Percentiles rank a stretch among this genome's conserved stretches.
Conservation (phyloP, 2,329 filamentous ascomycete genomes). For the Xylariaceae sp. region DNA sequence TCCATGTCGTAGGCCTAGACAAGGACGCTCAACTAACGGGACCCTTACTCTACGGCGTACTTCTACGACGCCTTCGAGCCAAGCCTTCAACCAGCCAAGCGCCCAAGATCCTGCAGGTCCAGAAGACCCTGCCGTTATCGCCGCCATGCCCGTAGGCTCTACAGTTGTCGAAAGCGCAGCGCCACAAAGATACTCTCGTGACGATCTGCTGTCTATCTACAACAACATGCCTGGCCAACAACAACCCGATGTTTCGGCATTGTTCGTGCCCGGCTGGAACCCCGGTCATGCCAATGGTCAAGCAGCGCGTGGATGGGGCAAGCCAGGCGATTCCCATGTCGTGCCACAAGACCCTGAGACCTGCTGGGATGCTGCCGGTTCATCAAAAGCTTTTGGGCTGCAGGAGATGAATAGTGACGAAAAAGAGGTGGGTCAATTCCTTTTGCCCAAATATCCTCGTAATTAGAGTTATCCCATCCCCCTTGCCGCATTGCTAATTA, state of each 20-base stretch:
- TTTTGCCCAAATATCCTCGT: no score
- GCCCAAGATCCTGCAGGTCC: conserved; percentile 24
- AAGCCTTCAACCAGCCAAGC: conserved; percentile 39
- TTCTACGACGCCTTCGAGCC: conserved; percentile 50
- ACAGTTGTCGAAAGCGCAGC: conserved; percentile 41
- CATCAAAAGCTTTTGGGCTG: conserved; percentile 66
- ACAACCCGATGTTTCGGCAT: conserved; percentile 58
- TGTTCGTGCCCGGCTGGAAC: conserved; percentile 77
- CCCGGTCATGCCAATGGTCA: conserved; percentile 66
- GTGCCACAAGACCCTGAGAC: conserved; percentile 78
- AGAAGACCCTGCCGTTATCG: conserved; percentile 45
- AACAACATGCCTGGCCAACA: conserved; percentile 41
- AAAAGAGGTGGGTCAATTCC: conserved; percentile 51
- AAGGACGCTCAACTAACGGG: conserved; percentile 56
- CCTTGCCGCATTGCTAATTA: conserved; percentile 20
- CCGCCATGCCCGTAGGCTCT: conserved; percentile 56
- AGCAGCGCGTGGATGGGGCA: conserved; percentile 67
- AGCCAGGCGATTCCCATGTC: conserved; percentile 69
- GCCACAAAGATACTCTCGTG: conserved; percentile 68
- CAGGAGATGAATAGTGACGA: conserved; percentile 64
- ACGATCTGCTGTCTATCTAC: conserved; percentile 74
- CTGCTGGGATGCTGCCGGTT: conserved; percentile 79
- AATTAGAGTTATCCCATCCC: conserved; percentile 4
- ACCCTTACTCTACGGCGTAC: conserved; percentile 62
- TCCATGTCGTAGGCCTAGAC: conserved; percentile 47